Evolutionary conservation across 768 basidiomycete genomes (phyloP).

Genomic region (Termitomyces heimii): DNA sequence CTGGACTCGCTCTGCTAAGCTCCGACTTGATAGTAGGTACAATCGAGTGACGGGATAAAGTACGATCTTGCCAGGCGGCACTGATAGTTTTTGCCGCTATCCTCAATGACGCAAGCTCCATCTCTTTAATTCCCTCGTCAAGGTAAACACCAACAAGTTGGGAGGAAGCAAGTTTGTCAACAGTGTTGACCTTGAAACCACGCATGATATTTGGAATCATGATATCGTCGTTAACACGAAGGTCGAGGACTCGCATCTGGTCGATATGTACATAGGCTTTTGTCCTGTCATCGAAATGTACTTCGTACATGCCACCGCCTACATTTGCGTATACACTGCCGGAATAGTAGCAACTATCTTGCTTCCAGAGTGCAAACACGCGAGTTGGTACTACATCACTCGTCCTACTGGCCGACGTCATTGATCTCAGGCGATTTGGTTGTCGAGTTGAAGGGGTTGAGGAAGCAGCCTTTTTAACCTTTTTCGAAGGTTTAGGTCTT

Average conservation of each 20-base stretch:
- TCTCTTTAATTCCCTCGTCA: constrained; percentile 30
- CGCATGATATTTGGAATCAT: constrained; percentile 26
- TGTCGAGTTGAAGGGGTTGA: constrained; percentile 25
- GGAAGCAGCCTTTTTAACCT: constrained; percentile 21
- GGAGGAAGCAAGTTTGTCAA: constrained; percentile 23
- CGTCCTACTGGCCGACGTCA: constrained; percentile 18
- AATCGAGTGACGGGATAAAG: constrained; percentile 35
- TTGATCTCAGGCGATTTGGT: constrained; percentile 34
- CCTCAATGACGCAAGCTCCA: constrained; percentile 34
- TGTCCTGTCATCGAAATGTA: constrained; percentile 67
- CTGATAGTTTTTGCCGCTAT: constrained; percentile 47
- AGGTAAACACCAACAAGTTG: constrained; percentile 29
- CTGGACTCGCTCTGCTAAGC: constrained; percentile 28
- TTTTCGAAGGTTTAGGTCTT: constrained; percentile 15
- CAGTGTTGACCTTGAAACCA: constrained; percentile 26
- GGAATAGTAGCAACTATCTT: constrained; percentile 53
- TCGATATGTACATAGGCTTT: constrained; percentile 39
- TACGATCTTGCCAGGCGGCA: constrained; percentile 49
- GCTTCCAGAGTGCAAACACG: constrained; percentile 68
- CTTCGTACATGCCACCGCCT: constrained; percentile 27
- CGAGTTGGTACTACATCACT: constrained; percentile 33
- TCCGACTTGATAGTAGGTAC: constrained; percentile 33
- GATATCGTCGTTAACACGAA: constrained; percentile 54
- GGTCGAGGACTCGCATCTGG: constrained; percentile 46
- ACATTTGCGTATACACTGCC: constrained; percentile 43